A percentile compares a stretch with the other conserved stretches of the same genome.
Conservation (phyloP, 768 basidiomycete species). For the Tephrocybe sp. region DNA sequence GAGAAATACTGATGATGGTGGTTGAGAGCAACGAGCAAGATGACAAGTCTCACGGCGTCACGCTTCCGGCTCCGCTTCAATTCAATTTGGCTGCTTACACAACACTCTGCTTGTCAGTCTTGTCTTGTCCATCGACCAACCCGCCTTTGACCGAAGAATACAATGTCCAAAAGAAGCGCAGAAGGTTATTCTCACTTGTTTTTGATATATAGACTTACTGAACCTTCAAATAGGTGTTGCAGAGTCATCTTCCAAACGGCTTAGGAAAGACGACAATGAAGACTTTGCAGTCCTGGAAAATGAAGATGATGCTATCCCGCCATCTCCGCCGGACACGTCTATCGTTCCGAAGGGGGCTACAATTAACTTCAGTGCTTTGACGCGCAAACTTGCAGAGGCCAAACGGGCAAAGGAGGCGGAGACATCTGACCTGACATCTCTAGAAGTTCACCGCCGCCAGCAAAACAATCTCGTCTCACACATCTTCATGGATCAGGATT, state of each 20-base stretch:
- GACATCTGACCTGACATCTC: slow-evolving; percentile 44
- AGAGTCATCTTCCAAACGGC: slow-evolving; percentile 38
- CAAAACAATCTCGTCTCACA: slow-evolving; percentile 78
- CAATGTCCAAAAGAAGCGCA: slow-evolving; percentile 37
- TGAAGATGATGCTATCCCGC: slow-evolving; percentile 55
- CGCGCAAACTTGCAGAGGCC: slow-evolving; percentile 71
- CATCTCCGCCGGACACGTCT: slow-evolving; percentile 49
- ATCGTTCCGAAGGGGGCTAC: slow-evolving; percentile 70
- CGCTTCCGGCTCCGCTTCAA: slow-evolving; percentile 35
- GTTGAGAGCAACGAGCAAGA: slow-evolving; percentile 27
- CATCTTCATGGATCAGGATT: slow-evolving; percentile 84
- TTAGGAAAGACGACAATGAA: slow-evolving; percentile 46
- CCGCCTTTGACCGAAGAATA: neutral
- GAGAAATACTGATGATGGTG: slow-evolving; percentile 25
- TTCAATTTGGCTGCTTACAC: slow-evolving; percentile 26
- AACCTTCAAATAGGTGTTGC: slow-evolving; percentile 17
- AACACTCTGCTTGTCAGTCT: neutral
- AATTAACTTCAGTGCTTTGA: slow-evolving; percentile 86
- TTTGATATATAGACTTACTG: neutral
- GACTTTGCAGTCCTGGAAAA: slow-evolving; percentile 58
- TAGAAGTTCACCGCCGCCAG: slow-evolving; percentile 66
- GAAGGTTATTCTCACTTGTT: slow-evolving; percentile 29
- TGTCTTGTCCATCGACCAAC: neutral
- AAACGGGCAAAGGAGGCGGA: slow-evolving; percentile 45
- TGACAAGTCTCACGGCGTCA: slow-evolving; percentile 10